Evolutionary conservation across 225 moss, liverwort and hornwort species (phyloP), one percentile per base, ranked within the genome.

Genomic region (Polytrichum formosum): DNA sequence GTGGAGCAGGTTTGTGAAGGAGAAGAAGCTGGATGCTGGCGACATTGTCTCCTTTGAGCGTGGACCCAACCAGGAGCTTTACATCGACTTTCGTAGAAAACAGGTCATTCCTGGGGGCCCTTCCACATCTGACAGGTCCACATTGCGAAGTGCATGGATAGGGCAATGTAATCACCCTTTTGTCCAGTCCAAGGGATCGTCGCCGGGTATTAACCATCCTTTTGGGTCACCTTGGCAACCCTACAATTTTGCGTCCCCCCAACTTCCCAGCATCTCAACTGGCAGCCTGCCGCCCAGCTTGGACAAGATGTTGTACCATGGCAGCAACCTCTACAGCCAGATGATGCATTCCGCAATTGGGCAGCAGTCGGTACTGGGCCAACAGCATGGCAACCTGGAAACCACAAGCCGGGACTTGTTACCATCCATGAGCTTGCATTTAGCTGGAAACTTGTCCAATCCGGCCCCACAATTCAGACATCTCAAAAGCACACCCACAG

Each of bases 1-100:
- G 20, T 98, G 98, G 98, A 94, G 94, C 73, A 77, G 98, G 54
- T 98, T 98, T 68, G 98, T 98, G 26, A 98, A 98, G 81, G 98
- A 98, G 75, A 98, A 98, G 82, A 98, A 94, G 76, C 90, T 98
- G 7, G 92, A 93, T 64, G 98, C 98, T 13, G 98, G 94, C n/a
- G 98, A 98, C 61, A 88, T 91, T 16, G 98, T 98, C 26, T 92
- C 92, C 37, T 94, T 98, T 30, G 88, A 98, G 74, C 83, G 98
- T 63, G 98, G 98, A 64, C 76, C 87, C 20, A 90, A 77, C 66
- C 91, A 88, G 56, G 94, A 98, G 71, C 94, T 98, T 26, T 93
- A 91, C 77, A 98, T 98, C 63, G 94, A 91, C 66, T 98, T 98
- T 72, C 91, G 94, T 28, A 82, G 91, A 22, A 90, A 84, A 63